Percentiles rank a stretch among this genome's conserved stretches.
phyloP scores from a whole-genome alignment of 257 asterid genomes.

The Petunia axillaris region DNA sequence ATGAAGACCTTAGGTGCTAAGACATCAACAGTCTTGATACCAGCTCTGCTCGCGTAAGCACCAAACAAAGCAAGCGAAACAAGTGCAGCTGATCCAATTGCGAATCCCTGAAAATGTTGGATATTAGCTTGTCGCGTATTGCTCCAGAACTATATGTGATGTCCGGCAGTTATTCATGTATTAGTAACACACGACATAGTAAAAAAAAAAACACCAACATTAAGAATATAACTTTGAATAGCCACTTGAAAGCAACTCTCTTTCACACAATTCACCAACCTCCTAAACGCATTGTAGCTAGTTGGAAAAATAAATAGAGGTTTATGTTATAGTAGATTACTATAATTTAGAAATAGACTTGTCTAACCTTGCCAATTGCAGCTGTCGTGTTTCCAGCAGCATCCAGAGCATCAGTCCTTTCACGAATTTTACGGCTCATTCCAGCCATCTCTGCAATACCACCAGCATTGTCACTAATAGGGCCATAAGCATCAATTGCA shows the following conservation, averaged over 20 bases:
- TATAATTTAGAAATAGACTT: neutral
- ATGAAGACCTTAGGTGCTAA: constrained; percentile 58
- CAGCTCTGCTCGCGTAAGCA: constrained; percentile 57
- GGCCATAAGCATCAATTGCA: constrained; percentile 57
- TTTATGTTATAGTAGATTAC: neutral
- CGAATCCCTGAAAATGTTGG: constrained; percentile 45
- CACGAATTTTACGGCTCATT: constrained; percentile 48
- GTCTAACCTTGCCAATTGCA: constrained; percentile 49
- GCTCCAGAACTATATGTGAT: neutral
- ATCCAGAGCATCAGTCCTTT: constrained; percentile 54
- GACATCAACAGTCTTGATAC: constrained; percentile 49
- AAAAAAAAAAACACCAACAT: neutral
- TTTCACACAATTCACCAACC: neutral
- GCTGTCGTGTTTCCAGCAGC: constrained; percentile 62
- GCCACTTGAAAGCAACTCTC: neutral
- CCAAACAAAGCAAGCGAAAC: constrained; percentile 64
- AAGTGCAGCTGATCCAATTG: constrained; percentile 63
- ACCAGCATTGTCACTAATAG: constrained; percentile 58
- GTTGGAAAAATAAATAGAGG: neutral
- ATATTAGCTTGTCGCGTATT: neutral
- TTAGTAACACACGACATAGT: neutral
- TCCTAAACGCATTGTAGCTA: neutral
- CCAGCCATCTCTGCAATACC: constrained; percentile 63
- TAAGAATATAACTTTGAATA: neutral
- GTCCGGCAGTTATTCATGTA: neutral